Conservation (phyloP, 2,329 filamentous ascomycete genomes). For the Fusarium sp. region DNA sequence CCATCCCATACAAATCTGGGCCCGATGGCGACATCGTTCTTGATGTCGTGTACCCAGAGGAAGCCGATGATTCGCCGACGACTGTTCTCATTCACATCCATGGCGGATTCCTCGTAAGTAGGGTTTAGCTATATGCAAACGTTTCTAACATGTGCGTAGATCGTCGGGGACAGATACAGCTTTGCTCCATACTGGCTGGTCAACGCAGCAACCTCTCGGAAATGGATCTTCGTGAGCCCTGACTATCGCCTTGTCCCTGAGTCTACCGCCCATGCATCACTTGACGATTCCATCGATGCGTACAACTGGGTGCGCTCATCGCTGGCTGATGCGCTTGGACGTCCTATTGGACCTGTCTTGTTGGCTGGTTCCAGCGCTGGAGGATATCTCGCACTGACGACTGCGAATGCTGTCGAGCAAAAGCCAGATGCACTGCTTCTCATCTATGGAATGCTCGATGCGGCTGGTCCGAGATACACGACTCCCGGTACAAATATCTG, state of each 20-base stretch:
- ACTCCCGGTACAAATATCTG: conserved; percentile 28
- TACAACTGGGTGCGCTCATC: conserved; percentile 32
- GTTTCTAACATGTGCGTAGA: not conserved
- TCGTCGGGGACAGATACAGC: conserved; percentile 36
- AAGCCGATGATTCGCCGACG: not conserved
- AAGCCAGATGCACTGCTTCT: conserved; percentile 24
- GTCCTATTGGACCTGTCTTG: conserved; percentile 15
- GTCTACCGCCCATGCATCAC: conserved; percentile 25
- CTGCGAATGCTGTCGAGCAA: not conserved
- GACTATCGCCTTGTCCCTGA: conserved; percentile 38
- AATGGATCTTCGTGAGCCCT: conserved; percentile 38
- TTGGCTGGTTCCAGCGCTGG: conserved; percentile 36
- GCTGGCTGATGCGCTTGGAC: conserved; percentile 3
- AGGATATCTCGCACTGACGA: conserved; percentile 28
- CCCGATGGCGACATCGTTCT: conserved; percentile 22
- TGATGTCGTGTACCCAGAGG: conserved; percentile 30
- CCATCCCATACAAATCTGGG: conserved; percentile 20
- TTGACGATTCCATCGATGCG: conserved; percentile 30
- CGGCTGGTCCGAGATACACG: conserved; percentile 13
- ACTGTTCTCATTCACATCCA: conserved; percentile 37
- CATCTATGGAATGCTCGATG: conserved; percentile 36
- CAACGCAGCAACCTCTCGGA: conserved; percentile 25
- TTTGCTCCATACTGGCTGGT: conserved; percentile 35
- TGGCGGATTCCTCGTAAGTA: conserved; percentile 27
- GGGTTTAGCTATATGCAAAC: accelerated